A percentile compares a stretch with the other conserved stretches of the same genome.
phyloP scores from a whole-genome alignment of 441 rosid genomes.

The Gossypium davidsonii region DNA sequence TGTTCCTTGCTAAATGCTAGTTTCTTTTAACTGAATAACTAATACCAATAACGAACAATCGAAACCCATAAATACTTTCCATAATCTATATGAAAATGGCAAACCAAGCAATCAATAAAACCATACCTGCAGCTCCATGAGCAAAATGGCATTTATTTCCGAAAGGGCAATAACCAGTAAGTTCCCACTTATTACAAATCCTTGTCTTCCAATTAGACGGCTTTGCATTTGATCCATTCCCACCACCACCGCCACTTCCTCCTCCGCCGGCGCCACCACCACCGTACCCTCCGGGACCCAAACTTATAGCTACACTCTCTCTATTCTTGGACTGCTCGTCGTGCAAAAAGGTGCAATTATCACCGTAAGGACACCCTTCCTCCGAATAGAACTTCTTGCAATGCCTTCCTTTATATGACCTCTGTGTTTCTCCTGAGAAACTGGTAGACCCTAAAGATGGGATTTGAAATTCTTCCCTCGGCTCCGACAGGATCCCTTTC shows the following conservation, averaged over 20 bases:
- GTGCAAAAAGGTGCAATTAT: constrained; percentile 75
- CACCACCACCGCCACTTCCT: constrained; percentile 25
- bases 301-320: constrained; percentile 87
- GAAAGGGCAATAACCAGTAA: constrained; percentile 75
- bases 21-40: not conserved
- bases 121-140: constrained; percentile 76
- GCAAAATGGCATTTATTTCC: constrained; percentile 88
- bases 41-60: constrained; percentile 1
- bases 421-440: constrained; percentile 51
- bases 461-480: constrained; percentile 76
- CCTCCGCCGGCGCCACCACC: constrained; percentile 30
- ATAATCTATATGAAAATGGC: not conserved
- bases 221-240: constrained; percentile 34
- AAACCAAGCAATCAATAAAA: not conserved
- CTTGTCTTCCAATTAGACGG: constrained; percentile 89
- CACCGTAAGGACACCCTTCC: constrained; percentile 95
- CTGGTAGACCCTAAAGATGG: constrained; percentile 52
- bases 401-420: constrained; percentile 83
- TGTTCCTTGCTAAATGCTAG: not conserved
- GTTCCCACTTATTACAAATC: constrained; percentile 87
- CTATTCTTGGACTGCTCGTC: constrained; percentile 87
- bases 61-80: not conserved
- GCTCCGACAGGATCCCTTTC: constrained; percentile 27
- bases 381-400: constrained; percentile 92
- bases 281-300: constrained; percentile 82